phyloP scores from a whole-genome alignment of 352 stramenopile genomes.

The Pseudoperonospora humuli region DNA sequence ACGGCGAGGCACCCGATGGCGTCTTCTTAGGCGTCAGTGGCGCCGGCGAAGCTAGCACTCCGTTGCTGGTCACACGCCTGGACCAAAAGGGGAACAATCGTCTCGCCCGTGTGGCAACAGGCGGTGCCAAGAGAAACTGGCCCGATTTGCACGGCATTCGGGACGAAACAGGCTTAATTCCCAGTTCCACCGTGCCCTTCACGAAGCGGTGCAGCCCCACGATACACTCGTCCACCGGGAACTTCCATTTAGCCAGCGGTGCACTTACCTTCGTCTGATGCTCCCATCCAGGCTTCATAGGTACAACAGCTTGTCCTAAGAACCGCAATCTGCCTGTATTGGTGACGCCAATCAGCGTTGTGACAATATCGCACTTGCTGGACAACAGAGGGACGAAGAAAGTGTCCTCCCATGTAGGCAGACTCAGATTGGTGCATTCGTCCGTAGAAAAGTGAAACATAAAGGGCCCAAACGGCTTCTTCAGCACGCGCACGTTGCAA shows the following conservation, averaged over 20 bases:
- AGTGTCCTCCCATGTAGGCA: constrained; percentile 47
- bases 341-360: constrained; percentile 64
- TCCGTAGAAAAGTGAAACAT: constrained; percentile 80
- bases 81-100: constrained; percentile 63
- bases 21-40: constrained; percentile 27
- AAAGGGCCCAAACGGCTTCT: constrained; percentile 79
- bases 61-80: constrained; percentile 33
- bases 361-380: constrained; percentile 72
- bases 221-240: constrained; percentile 64
- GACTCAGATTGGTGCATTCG: constrained; percentile 46
- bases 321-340: constrained; percentile 47
- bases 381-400: constrained; percentile 81
- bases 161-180: constrained; percentile 50
- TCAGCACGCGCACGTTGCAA: constrained; percentile 78
- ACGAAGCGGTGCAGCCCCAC: constrained; percentile 63
- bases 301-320: constrained; percentile 51
- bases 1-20: constrained; percentile 35
- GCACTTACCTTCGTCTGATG: constrained; percentile 24
- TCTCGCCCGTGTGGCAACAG: constrained; percentile 29
- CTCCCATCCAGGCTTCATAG: constrained; percentile 65
- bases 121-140: constrained; percentile 61
- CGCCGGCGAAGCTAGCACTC: constrained; percentile 31
- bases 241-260: constrained; percentile 69
- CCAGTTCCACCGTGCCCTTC: constrained; percentile 44
- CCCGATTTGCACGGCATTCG: constrained; percentile 61